Percentiles rank a stretch among this genome's conserved stretches.
These are phyloP conservation scores for Aspergillus viridinutans DNA, from an alignment of 2,329 filamentous ascomycete species.

Conservation along the genomic window DNA sequence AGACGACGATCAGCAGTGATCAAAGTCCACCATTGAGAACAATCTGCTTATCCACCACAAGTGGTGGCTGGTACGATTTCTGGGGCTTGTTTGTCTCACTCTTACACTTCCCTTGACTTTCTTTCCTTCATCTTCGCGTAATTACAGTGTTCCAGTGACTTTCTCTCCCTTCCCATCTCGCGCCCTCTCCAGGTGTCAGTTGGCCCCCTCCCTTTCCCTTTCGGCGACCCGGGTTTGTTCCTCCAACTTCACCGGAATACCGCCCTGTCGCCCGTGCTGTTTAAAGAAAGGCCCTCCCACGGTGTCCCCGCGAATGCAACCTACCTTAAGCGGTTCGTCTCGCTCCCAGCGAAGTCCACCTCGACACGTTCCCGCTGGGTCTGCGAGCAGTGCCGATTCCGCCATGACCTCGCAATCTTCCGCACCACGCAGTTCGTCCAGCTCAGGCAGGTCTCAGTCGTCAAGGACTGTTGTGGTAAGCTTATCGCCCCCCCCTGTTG, in stretches of 20 bases:
- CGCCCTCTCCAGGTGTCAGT: background rate
- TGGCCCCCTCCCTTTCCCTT: background rate
- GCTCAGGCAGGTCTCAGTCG: conserved; percentile 59
- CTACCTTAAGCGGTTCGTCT: conserved; percentile 15
- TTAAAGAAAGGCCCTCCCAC: conserved; percentile 1
- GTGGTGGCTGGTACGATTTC: background rate
- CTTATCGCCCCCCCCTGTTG: conserved; percentile 20
- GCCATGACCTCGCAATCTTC: conserved; percentile 54
- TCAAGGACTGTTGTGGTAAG: conserved; percentile 58
- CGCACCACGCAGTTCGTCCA: conserved; percentile 61
- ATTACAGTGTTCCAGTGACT: background rate
- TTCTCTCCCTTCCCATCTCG: background rate
- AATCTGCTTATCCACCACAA: background rate
- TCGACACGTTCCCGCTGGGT: conserved; percentile 23
- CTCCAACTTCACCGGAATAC: background rate
- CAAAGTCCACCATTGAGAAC: background rate
- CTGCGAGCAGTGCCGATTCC: conserved; percentile 47
- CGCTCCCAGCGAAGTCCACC: conserved; percentile 49
- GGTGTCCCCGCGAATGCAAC: conserved; percentile 17
- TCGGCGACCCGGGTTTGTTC: background rate
- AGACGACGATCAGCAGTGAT: background rate
- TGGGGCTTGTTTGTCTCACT: background rate
- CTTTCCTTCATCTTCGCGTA: background rate
- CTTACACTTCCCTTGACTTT: background rate
- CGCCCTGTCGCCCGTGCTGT: background rate